Evolutionary conservation across 495 filamentous ascomycete genomes (phyloP), one percentile per base, ranked within the genome.

Genomic region (Penicillium malachiteum): DNA sequence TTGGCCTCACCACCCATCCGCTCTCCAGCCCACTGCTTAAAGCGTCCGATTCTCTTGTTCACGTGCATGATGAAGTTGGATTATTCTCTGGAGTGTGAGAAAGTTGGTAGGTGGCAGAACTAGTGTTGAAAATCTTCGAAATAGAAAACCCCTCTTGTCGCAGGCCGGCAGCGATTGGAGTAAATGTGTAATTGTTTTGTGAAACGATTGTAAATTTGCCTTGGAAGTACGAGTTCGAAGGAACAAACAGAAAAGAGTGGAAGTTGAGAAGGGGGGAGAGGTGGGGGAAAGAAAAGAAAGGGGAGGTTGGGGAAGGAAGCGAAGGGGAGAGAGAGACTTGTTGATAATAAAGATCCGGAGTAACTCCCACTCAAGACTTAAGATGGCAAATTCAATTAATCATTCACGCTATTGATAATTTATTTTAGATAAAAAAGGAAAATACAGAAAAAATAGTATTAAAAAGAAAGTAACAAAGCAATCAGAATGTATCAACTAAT

Each of bases 21-120:
- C 78, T 98, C 94, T 52, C 91, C 90, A 10, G 91, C 91, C 93
- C 93, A 98, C 87, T 98, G 94, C 80, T 94, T 96, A 77, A 97
- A 86, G 56, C 95, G 88, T 73, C 91, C 94, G 67, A 97, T 83
- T 71, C 96, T 96, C 81, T 95, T 93, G 75, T 92, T 93, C 78
- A 96, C 86, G 73, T 92, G 90, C 92, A 96, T 96, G 52, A 35
- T 80, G 71, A 44, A 58, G 7, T 21, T 26, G 11, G 10, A 7
- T 30, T 34, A 16, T 31, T 38, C 18, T 49, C 14, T 9, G 13
- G 14, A 17, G 12, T 17, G 32, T 16, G 11, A 21, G 7, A 37
- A 10, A 13, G 34, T 1, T 37, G 34, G 18, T 21, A 14, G 35
- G 18, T 18, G 26, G 43, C 12, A n/a, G 12, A 17, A 6, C 14